Evolutionary conservation across 2,329 filamentous ascomycete species (phyloP), one percentile per base, ranked within the genome.

Genomic region (Aspergillus sp.): DNA sequence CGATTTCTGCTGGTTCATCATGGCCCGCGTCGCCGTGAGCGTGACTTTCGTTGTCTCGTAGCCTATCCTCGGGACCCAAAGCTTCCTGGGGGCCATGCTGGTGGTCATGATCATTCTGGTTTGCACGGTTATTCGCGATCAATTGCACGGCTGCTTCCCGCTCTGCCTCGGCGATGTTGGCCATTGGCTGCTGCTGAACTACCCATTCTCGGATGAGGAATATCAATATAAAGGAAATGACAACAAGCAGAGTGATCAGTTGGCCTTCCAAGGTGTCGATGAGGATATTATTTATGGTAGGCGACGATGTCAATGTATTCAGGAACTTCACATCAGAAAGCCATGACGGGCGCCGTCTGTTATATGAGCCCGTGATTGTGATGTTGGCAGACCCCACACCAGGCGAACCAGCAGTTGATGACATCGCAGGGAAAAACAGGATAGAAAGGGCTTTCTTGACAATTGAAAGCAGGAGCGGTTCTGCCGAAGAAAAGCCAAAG

Each of bases 161-260:
- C 64, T 68, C 74, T 9, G 66, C 69, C 58, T 72, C 86, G 0
- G 85, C 87, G 77, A 94, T 86, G 63, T 95, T 95, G 60, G 94
- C 87, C 58, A 92, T 87, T 4, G 93, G 94, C 67, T 99, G 94
- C 69, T 99, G 94, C 69, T 99, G 94, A 9, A 99, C 91, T 47
- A 99, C 94, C 82, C 96, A 99, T 74, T 99, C 94, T 44, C 95
- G 80, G 44, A 99, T 96, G 3, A 99, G 75, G 61, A 99, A 99
- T 40, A 99, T 86, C n/a, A 99, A 76, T 53, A 99, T 96, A 71
- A 97, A 99, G 52, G 88, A 91, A 42, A 96, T 82, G 7, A 99
- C 93, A 47, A 97, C 90, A 10, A 95, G 76, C 5, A 96, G 76
- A 0, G 93, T 99, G 60, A 99, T 96, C 45, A 97, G 83, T 66